These are phyloP conservation scores for Parietaria judaica DNA, from an alignment of 306 rosid species.

Conservation along the genomic window DNA sequence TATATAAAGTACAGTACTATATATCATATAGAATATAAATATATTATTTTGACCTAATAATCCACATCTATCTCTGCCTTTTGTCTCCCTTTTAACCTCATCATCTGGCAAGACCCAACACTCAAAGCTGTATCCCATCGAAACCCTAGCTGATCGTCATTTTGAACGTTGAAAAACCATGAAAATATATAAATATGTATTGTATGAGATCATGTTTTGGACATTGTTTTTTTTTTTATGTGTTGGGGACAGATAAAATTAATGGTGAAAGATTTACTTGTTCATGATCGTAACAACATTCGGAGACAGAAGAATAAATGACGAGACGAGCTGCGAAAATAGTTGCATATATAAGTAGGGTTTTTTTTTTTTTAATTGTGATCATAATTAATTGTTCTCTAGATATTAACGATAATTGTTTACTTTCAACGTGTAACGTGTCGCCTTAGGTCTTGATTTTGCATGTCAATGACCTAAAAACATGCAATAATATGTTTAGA, in stretches of 20 bases:
- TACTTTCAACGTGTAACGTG: neutral
- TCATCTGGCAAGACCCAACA: conserved; percentile 23
- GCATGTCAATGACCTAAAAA: conserved; percentile 36
- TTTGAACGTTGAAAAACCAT: neutral
- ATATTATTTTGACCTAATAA: too few relatives aligned
- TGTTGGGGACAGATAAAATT: neutral
- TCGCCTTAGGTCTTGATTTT: conserved; percentile 3
- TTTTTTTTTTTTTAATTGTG: neutral
- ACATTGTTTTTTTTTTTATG: too few relatives aligned
- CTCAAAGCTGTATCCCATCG: conserved; percentile 29
- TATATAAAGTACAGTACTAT: conserved; percentile 6
- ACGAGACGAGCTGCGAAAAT: conserved; percentile 2
- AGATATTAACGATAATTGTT: too few relatives aligned
- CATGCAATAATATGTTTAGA: conserved; percentile 14
- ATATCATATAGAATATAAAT: neutral
- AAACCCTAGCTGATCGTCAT: neutral
- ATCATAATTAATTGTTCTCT: neutral
- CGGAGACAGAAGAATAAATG: conserved; percentile 7
- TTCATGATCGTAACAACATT: conserved; percentile 2
- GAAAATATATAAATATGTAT: neutral
- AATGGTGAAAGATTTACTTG: neutral
- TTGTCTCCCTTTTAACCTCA: conserved; percentile 30
- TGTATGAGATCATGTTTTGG: too few relatives aligned
- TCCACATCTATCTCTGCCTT: conserved; percentile 24
- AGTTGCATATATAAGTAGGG: neutral